Evolutionary conservation across 1,284 basidiomycete genomes (phyloP).

Genomic region (Leccinum solheimii): DNA sequence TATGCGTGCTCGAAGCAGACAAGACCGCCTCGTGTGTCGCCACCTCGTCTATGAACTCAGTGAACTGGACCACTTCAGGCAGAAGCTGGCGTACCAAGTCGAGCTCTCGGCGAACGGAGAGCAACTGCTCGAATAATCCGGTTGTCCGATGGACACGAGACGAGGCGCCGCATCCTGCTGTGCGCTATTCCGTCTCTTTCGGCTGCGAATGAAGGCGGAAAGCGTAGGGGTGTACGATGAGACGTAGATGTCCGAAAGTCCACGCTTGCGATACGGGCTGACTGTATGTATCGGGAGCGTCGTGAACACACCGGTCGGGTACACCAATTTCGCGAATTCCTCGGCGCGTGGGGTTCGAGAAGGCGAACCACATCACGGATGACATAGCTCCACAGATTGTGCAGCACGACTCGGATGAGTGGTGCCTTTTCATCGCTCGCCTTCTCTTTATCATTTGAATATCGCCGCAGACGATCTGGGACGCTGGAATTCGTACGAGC

Average conservation of each 20-base stretch:
- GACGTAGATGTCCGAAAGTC: slow-evolving; percentile 33
- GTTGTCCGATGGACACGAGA: slow-evolving; percentile 21
- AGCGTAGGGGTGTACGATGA: slow-evolving; percentile 41
- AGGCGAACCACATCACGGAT: slow-evolving; percentile 27
- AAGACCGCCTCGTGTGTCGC: too few species aligned
- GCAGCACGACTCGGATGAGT: slow-evolving; percentile 15
- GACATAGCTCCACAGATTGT: slow-evolving; percentile 32
- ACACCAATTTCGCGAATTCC: slow-evolving; percentile 42
- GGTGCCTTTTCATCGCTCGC: slow-evolving; percentile 5
- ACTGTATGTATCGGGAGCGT: slow-evolving; percentile 42
- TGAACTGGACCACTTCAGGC: too few species aligned
- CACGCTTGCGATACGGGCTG: slow-evolving; percentile 16
- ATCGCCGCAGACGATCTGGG: not conserved
- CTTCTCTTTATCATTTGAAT: not conserved
- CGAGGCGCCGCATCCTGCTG: not conserved
- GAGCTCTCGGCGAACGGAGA: too few species aligned
- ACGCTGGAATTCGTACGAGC: slow-evolving; percentile 10
- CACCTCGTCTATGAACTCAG: too few species aligned
- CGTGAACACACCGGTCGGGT: slow-evolving; percentile 36
- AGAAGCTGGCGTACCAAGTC: too few species aligned
- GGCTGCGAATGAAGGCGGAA: slow-evolving; percentile 31
- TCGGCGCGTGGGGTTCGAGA: slow-evolving; percentile 20
- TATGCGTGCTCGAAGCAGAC: slow-evolving; percentile 2
- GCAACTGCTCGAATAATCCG: slow-evolving; percentile 1
- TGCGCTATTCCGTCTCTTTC: slow-evolving; percentile 1